Conservation (phyloP, 768 basidiomycete genomes). For the Mycena alexandri region DNA sequence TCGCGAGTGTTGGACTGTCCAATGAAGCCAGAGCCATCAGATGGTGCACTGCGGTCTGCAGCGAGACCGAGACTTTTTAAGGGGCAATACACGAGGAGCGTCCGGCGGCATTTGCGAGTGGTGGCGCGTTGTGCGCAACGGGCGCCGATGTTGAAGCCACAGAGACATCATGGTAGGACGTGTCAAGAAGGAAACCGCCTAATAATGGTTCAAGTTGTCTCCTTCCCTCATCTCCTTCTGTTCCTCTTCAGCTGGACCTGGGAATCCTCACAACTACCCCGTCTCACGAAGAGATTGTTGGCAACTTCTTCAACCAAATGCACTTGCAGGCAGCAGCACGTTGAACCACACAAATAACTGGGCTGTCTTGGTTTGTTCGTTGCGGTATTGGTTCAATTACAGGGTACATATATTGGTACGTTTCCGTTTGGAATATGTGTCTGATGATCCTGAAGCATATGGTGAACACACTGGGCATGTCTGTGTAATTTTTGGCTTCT, state of each 20-base stretch:
- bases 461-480: slow-evolving; percentile 98
- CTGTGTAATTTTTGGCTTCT: slow-evolving; percentile 37
- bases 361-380: slow-evolving; percentile 96
- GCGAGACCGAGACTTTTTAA: slow-evolving; percentile 93
- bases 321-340: slow-evolving; percentile 40
- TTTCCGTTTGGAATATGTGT: neutral
- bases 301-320: slow-evolving; percentile 63
- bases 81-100: slow-evolving; percentile 87
- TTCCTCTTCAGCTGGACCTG: slow-evolving; percentile 52
- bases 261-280: slow-evolving; percentile 42
- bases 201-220: slow-evolving; percentile 23
- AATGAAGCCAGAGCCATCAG: slow-evolving; percentile 87
- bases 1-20: slow-evolving; percentile 93
- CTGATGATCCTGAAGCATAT: slow-evolving; percentile 76
- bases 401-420: slow-evolving; percentile 69
- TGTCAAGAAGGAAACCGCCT: slow-evolving; percentile 14
- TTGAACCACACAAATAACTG: slow-evolving; percentile 94
- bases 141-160: slow-evolving; percentile 64
- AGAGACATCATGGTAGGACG: slow-evolving; percentile 40
- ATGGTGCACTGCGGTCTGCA: slow-evolving; percentile 81
- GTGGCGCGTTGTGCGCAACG: slow-evolving; percentile 79
- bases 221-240: slow-evolving; percentile 41
- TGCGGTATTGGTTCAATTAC: slow-evolving; percentile 99
- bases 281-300: slow-evolving; percentile 53
- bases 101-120: slow-evolving; percentile 69